These are phyloP conservation scores for Stephania cephalantha DNA, from an alignment of 164 flowering plant genomes.

Conservation along the genomic window DNA sequence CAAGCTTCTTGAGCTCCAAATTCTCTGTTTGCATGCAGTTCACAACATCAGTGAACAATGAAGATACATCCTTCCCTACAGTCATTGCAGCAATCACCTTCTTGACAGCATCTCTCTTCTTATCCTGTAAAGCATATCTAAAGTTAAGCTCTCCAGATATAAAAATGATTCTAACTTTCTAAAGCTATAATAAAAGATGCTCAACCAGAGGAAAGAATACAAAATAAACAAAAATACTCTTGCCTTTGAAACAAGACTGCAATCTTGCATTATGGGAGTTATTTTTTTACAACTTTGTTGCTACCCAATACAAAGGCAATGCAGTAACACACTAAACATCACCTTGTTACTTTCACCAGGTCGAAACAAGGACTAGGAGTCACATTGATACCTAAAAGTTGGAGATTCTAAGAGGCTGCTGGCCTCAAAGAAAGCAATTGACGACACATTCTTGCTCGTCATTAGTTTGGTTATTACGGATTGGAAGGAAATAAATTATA, in stretches of 20 bases:
- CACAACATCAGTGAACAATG: slow-evolving; percentile 93
- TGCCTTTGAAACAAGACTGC: neutral
- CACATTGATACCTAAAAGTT: too few species aligned
- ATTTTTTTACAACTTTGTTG: neutral
- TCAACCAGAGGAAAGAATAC: neutral
- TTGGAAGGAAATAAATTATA: too few species aligned
- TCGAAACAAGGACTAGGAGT: too few species aligned
- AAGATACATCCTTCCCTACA: slow-evolving; percentile 98
- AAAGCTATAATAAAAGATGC: neutral
- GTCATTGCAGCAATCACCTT: slow-evolving; percentile 99
- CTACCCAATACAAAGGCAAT: neutral
- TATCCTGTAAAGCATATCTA: slow-evolving; percentile 54
- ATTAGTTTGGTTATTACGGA: too few species aligned
- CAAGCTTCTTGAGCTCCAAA: slow-evolving; percentile 97
- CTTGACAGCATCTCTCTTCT: slow-evolving; percentile 98
- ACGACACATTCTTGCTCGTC: too few species aligned
- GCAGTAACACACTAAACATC: too few species aligned
- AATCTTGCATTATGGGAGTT: neutral
- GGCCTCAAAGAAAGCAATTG: too few species aligned
- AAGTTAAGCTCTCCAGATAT: neutral
- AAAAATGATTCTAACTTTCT: neutral
- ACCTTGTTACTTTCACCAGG: too few species aligned
- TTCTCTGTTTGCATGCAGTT: slow-evolving; percentile 99
- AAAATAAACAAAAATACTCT: neutral
- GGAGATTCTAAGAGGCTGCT: too few species aligned